Conservation (phyloP, 1,139 yeast genomes). For the Diutina scorzettiae region DNA sequence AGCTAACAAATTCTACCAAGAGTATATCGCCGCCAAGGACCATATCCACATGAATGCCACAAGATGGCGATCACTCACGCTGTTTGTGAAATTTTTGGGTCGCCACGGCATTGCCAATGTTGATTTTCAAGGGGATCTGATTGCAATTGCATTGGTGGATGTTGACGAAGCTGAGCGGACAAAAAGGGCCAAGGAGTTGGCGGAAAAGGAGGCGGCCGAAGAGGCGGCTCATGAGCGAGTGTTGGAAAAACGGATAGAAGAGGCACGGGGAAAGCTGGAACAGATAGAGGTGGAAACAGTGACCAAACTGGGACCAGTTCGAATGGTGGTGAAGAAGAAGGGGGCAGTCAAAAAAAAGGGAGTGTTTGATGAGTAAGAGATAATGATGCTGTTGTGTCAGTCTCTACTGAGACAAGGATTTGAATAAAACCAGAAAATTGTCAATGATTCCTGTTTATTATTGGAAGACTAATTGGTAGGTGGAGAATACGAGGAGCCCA, state of each 20-base stretch:
- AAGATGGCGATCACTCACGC: slow-evolving; percentile 58
- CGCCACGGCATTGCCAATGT: slow-evolving; percentile 48
- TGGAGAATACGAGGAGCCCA: too few relatives aligned
- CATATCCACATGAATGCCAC: slow-evolving; percentile 92
- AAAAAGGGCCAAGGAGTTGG: neutral
- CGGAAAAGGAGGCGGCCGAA: neutral
- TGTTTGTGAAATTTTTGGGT: slow-evolving; percentile 57
- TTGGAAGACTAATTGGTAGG: too few relatives aligned
- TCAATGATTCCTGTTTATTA: too few relatives aligned
- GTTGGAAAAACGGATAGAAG: neutral
- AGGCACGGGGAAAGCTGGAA: neutral
- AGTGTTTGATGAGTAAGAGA: neutral
- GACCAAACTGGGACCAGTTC: neutral
- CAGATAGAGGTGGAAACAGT: neutral
- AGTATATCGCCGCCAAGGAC: slow-evolving; percentile 62
- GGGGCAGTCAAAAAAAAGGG: neutral
- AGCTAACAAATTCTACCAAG: slow-evolving; percentile 84
- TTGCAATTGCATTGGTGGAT: neutral
- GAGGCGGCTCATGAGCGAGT: neutral
- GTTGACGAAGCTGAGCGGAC: neutral
- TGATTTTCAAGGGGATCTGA: slow-evolving; percentile 22
- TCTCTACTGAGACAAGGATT: too few relatives aligned
- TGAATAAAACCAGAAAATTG: too few relatives aligned
- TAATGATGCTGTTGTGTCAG: too few relatives aligned
- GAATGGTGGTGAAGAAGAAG: neutral